Base-by-base conservation (phyloP, 768 basidiomycete species). In the Suillus weaverae region DNA sequence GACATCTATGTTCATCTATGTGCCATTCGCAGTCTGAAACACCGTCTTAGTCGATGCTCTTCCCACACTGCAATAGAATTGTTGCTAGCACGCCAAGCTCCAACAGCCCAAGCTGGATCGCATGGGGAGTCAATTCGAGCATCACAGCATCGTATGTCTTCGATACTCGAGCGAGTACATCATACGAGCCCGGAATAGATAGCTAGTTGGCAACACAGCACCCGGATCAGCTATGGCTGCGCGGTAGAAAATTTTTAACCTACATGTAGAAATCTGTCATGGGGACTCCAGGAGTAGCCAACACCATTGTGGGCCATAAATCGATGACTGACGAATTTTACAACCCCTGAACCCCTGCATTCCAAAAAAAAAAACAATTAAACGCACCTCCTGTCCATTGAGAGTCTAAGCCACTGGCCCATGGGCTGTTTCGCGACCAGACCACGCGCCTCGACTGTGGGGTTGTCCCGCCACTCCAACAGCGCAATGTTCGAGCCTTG, bases 11-110 rank as follows among this genome's bases (percentile, higher is more conserved):
- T 7, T 5, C 9, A 30, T 30, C 38, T 11, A 39, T 39, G 22
- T 26, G 9, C 9, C 26, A 38, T 20, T 14, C 35, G 2, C 16
- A 30, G 1, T 41, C 26, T 32, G 18, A 50, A 35, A 48, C 32
- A 14, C 14, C 11, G 16, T 10, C 18, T 75, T 64, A 89, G 67
- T 89, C 89, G 30, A 90, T 85, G 73, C 79, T 85, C 62, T 82
- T 83, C n/a, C 89, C 89, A 59, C 80, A 86, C 64, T 84, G 85
- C 51, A 90, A 77, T 30, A 90, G 76, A 6, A 85, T 68, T 0
- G 85, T 80, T 0, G 85, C 86, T 11, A 85, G 78, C 33, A 89
- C 70, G 63, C 79, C 74, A 9, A 79, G 71, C 30, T 89, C 84
- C 5, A 88, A 77, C 20, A 90, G 80, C 18, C 82, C 83, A 9